These are phyloP conservation scores for Akanthomyces uredinophilus DNA, from an alignment of 2,329 filamentous ascomycete genomes.

Conservation along the genomic window DNA sequence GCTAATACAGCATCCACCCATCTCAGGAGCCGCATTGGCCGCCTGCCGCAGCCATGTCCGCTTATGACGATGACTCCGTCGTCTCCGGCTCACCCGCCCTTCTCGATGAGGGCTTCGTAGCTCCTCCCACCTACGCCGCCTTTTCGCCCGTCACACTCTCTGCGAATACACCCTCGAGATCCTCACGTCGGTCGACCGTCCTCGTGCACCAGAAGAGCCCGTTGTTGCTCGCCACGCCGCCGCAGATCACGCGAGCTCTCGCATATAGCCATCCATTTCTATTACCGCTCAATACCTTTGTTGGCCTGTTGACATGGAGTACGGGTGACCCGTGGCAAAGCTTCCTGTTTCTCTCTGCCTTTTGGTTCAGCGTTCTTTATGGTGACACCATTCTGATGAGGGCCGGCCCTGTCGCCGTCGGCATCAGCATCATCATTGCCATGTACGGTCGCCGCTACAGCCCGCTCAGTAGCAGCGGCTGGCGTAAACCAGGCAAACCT, in stretches of 20 bases:
- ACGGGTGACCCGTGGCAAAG: slow-evolving; percentile 94
- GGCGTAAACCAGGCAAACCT: slow-evolving; percentile 46
- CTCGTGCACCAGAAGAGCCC: slow-evolving; percentile 97
- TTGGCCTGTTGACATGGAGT: slow-evolving; percentile 87
- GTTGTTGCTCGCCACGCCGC: slow-evolving; percentile 84
- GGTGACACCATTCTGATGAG: slow-evolving; percentile 76
- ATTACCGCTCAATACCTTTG: slow-evolving; percentile 78
- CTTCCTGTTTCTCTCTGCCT: slow-evolving; percentile 78
- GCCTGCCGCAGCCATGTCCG: slow-evolving; percentile 11
- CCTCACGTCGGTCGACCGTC: slow-evolving; percentile 76
- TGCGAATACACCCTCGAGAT: slow-evolving; percentile 54
- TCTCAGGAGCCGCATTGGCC: slow-evolving; percentile 12
- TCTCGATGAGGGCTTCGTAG: slow-evolving; percentile 19
- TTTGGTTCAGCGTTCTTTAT: slow-evolving; percentile 84
- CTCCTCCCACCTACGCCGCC: slow-evolving; percentile 71
- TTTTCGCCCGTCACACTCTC: slow-evolving; percentile 83
- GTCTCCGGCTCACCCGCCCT: slow-evolving; percentile 25
- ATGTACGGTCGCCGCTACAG: slow-evolving; percentile 93
- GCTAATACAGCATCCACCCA: neutral
- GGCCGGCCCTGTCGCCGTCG: slow-evolving; percentile 78
- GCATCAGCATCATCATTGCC: slow-evolving; percentile 73
- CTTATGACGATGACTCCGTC: slow-evolving; percentile 28
- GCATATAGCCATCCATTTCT: slow-evolving; percentile 96
- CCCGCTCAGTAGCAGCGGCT: slow-evolving; percentile 79
- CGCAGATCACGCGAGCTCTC: slow-evolving; percentile 86